A percentile compares a stretch with the other conserved stretches of the same genome.
These are phyloP conservation scores for Mycosphaerella arachidis DNA, from an alignment of 2,329 filamentous ascomycete genomes.

Conservation along the genomic window DNA sequence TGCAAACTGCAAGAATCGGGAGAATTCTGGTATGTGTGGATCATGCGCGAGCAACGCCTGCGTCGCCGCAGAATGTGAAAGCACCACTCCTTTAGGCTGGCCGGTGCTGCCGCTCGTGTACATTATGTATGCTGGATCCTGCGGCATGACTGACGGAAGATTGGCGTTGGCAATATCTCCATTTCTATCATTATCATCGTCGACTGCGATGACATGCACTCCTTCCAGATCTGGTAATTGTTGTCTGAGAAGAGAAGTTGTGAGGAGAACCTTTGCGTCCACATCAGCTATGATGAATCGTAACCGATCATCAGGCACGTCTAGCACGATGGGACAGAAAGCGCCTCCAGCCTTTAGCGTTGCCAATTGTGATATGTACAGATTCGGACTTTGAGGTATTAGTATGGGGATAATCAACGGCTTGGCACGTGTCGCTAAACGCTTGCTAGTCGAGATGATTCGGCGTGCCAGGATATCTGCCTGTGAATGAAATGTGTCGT, in stretches of 20 bases:
- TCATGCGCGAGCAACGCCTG: slow-evolving; percentile 82
- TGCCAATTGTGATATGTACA: slow-evolving; percentile 74
- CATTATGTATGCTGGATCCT: slow-evolving; percentile 75
- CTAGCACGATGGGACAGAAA: slow-evolving; percentile 78
- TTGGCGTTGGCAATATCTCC: neutral
- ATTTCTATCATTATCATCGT: slow-evolving; percentile 34
- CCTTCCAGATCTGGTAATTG: slow-evolving; percentile 35
- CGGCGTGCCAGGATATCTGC: slow-evolving; percentile 54
- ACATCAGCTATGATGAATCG: slow-evolving; percentile 79
- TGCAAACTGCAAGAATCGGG: slow-evolving; percentile 83
- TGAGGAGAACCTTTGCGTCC: slow-evolving; percentile 63
- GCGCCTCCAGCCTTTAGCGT: slow-evolving; percentile 76
- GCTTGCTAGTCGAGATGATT: slow-evolving; percentile 37
- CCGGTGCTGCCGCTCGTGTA: slow-evolving; percentile 92
- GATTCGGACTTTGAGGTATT: slow-evolving; percentile 67
- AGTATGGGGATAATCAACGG: slow-evolving; percentile 66
- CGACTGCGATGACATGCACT: slow-evolving; percentile 40
- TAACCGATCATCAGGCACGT: slow-evolving; percentile 71
- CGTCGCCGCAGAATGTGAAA: slow-evolving; percentile 74
- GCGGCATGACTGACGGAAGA: slow-evolving; percentile 9
- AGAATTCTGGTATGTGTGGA: slow-evolving; percentile 68
- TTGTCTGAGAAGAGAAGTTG: slow-evolving; percentile 47
- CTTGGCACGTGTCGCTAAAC: slow-evolving; percentile 8
- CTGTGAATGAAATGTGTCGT: slow-evolving; percentile 56
- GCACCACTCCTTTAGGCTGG: slow-evolving; percentile 77